phyloP scores from a whole-genome alignment of 441 rosid genomes.

The Isatis lusitanica region DNA sequence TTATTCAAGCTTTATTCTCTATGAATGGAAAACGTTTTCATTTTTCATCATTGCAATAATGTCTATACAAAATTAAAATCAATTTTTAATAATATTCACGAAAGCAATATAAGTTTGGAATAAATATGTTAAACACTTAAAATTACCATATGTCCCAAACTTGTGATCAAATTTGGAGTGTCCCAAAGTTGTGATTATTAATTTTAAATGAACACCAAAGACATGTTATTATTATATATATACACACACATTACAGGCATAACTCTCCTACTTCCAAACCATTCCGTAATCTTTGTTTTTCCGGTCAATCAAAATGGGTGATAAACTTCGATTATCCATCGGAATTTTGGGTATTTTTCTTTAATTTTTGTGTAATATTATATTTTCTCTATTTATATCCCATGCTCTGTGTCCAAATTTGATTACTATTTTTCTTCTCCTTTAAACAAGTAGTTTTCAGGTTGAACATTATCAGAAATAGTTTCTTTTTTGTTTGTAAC shows the following conservation, averaged over 20 bases:
- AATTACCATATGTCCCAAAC: conserved; percentile 12
- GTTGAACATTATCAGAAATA: conserved; percentile 14
- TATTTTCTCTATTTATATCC: neutral
- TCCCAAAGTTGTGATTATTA: conserved; percentile 28
- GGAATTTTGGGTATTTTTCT: conserved; percentile 57
- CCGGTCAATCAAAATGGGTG: conserved; percentile 50
- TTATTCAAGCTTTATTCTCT: neutral
- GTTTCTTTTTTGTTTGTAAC: neutral
- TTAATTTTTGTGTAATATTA: neutral
- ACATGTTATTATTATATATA: conserved; percentile 17
- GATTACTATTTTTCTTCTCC: neutral
- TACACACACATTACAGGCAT: conserved; percentile 9
- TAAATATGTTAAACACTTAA: neutral
- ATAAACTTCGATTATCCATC: conserved; percentile 54
- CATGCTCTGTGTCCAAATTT: neutral
- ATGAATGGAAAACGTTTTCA: neutral
- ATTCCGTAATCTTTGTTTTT: conserved; percentile 17
- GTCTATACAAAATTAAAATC: neutral
- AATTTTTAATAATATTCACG: neutral
- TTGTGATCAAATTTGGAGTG: conserved; percentile 16
- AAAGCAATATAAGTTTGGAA: neutral
- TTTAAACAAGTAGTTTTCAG: neutral
- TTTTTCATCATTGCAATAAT: neutral
- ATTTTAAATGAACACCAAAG: conserved; percentile 13
- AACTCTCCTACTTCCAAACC: conserved; percentile 20